A percentile compares a stretch with the other conserved stretches of the same genome.
Conservation (phyloP, 305 asterid species). For the Fraxinus dipetala region DNA sequence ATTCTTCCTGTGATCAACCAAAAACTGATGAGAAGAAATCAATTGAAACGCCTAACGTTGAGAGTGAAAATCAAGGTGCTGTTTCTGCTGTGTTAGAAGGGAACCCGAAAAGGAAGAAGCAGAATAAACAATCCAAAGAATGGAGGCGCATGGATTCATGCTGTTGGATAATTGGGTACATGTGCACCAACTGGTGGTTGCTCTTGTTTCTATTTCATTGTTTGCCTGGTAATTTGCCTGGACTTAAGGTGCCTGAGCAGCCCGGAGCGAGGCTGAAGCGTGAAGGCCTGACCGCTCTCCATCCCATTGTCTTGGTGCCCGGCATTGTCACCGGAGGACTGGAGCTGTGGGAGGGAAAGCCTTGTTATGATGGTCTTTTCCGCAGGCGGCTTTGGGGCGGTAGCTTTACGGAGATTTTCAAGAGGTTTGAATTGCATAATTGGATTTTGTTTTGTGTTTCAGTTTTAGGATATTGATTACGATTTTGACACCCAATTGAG, state of each 20-base stretch:
- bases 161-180: slow-evolving; percentile 62
- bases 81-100: slow-evolving; percentile 17
- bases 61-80: background rate
- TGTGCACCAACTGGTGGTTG: slow-evolving; percentile 76
- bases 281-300: slow-evolving; percentile 52
- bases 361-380: slow-evolving; percentile 75
- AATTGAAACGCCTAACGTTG: slow-evolving; percentile 13
- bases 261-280: slow-evolving; percentile 63
- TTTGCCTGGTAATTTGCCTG: slow-evolving; percentile 52
- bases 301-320: slow-evolving; percentile 79
- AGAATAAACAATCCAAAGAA: slow-evolving; percentile 27
- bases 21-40: slow-evolving; percentile 24
- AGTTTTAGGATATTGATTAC: background rate
- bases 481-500: background rate
- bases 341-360: slow-evolving; percentile 91
- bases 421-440: slow-evolving; percentile 39
- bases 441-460: background rate
- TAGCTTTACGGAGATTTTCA: slow-evolving; percentile 61
- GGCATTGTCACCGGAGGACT: slow-evolving; percentile 91
- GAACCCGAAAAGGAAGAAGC: slow-evolving; percentile 14
- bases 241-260: slow-evolving; percentile 46
- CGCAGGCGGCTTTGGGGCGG: slow-evolving; percentile 87
- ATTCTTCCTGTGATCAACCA: slow-evolving; percentile 25
- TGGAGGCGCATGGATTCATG: slow-evolving; percentile 74
- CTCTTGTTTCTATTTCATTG: slow-evolving; percentile 48